Evolutionary conservation across 1,139 yeast species (phyloP), one percentile per base, ranked within the genome.

Genomic region (Sugiyamaella japonica): DNA sequence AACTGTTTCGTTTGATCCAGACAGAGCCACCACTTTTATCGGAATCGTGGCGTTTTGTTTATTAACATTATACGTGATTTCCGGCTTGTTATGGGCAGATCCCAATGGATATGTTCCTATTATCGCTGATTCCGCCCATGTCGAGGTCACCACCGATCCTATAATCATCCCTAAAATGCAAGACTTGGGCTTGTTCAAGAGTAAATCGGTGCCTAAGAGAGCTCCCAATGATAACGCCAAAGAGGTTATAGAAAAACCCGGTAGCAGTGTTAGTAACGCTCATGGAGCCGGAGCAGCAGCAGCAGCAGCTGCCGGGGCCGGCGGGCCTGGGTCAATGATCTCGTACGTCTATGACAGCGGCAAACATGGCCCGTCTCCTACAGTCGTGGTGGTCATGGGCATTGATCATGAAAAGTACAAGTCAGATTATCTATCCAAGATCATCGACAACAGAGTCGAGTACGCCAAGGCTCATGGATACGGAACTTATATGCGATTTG

Each of bases 381-480:
- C 32, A 6, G 78, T 87, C 34, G 82, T 91, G 31, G 67, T 91
- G 40, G 97, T 91, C n/a, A 84, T 95, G 1, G 84, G 86, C 2
- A 73, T 91, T 37, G 96, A 90, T 71, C 88, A 82, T 65, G 88
- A 84, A 56, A 80, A 77, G 59, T 86, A 84, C 66, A 82, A 85
- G 39, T 65, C 79, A 5, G 79, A 80, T 9, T 81, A 84, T 34
- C 73, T 89, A 56, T 79, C 84, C 9, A 79, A 80, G 56, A 74
- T 89, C 50, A 85, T 88, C 23, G 91, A 87, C 65, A 89, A 90
- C 70, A 78, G 97, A 66, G 86, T 86, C 32, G 88, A 86, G 66
- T 90, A 89, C 66, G 95, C 95, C 3, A 86, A 84, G 67, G 73
- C 73, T 31, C 89, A 88, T 63, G 79, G 79, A 46, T 89, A 84